A percentile compares a stretch with the other conserved stretches of the same genome.
Conservation (phyloP, 1,284 basidiomycete species). For the Volvariella surrecta region DNA sequence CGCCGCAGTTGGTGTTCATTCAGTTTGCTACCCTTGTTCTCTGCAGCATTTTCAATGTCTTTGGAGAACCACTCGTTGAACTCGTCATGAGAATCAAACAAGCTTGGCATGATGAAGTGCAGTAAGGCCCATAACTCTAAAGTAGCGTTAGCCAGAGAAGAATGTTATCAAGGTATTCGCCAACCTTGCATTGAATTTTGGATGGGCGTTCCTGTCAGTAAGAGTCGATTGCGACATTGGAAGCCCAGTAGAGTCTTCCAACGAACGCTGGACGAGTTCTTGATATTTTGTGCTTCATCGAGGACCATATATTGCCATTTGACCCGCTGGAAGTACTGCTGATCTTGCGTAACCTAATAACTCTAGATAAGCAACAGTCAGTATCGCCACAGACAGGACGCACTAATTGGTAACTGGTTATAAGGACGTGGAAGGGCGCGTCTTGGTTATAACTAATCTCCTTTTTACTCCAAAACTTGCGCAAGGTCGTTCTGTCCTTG, state of each 20-base stretch:
- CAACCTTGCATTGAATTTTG: conserved; percentile 99
- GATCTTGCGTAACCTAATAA: conserved; percentile 86
- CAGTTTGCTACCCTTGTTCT: conserved; percentile 85
- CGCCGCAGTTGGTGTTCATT: conserved; percentile 95
- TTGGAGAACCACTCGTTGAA: conserved; percentile 99
- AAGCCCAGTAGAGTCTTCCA: conserved; percentile 98
- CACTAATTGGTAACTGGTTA: conserved; percentile 96
- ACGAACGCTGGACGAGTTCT: conserved; percentile 93
- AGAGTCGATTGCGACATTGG: conserved; percentile 91
- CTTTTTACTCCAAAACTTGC: conserved; percentile 99
- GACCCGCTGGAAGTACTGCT: conserved; percentile 96
- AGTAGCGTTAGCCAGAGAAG: not conserved
- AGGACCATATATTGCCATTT: conserved; percentile 99
- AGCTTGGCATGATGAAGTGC: conserved; percentile 99
- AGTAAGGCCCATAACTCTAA: conserved; percentile 97
- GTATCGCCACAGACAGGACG: conserved; percentile 16
- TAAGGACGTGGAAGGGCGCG: conserved; percentile 94
- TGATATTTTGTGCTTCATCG: conserved; percentile 99
- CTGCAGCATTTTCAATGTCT: conserved; percentile 93
- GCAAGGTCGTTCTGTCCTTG: conserved; percentile 90
- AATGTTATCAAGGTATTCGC: conserved; percentile 14
- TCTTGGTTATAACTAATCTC: conserved; percentile 94
- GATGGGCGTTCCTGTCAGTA: conserved; percentile 97
- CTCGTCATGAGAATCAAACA: conserved; percentile 99
- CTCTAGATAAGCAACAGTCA: not conserved